Percentiles rank a stretch among this genome's conserved stretches.
These are phyloP conservation scores for Talinum fruticosum DNA, from an alignment of 148 eudicot species.

Conservation along the genomic window DNA sequence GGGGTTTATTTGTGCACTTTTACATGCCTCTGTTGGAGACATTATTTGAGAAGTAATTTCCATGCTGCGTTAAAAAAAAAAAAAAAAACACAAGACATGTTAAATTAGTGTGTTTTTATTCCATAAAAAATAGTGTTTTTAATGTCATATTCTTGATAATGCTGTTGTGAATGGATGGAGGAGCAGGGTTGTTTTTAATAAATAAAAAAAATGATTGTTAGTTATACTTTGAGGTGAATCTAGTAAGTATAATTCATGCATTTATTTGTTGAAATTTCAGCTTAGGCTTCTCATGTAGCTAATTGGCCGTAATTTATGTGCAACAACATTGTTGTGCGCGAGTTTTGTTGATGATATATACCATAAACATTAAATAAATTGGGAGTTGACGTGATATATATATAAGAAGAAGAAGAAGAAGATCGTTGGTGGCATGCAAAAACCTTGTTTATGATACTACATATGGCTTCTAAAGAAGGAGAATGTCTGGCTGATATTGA, in stretches of 20 bases:
- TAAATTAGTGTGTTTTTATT: too few species aligned
- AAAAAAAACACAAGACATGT: too few species aligned
- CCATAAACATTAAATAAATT: neutral
- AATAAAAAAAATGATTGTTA: too few species aligned
- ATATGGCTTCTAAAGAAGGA: constrained; percentile 33
- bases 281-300: neutral
- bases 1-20: too few species aligned
- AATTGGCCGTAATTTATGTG: neutral
- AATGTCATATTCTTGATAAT: too few species aligned
- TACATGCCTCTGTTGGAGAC: too few species aligned
- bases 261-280: neutral
- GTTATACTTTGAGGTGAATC: neutral
- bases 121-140: too few species aligned
- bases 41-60: too few species aligned
- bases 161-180: neutral
- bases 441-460: neutral
- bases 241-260: neutral
- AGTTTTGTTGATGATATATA: neutral
- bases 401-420: neutral
- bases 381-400: too few species aligned
- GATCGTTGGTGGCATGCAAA: neutral
- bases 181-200: neutral
- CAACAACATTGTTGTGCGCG: neutral
- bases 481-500: constrained; percentile 49
- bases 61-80: too few species aligned